Evolutionary conservation across 495 filamentous ascomycete genomes (phyloP), one percentile per base, ranked within the genome.

Genomic region (Penicillium cosmopolitanum): DNA sequence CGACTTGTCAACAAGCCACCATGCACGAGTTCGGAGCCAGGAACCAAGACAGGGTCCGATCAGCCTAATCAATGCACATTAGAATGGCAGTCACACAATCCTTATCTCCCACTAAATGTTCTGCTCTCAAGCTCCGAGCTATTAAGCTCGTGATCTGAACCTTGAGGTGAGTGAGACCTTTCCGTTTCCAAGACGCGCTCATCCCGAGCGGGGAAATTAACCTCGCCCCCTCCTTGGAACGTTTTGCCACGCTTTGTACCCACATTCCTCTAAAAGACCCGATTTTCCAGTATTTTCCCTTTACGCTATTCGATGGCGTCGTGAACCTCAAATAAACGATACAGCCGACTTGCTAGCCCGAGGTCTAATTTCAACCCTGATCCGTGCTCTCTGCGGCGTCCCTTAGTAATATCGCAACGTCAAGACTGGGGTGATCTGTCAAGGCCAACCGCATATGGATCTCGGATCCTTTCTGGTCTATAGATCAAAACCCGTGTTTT

Each of bases 21-120:
- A 33, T 51, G 55, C 46, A 48, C 21, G 46, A n/a, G 19, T 19
- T 48, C 46, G 21, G 46, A 48, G 46, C 3, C 46, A 48, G 46
- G 46, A 48, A 48, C 46, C 46, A 48, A 48, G 46, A 48, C 10
- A 48, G n/a, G 46, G 23, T 0, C 46, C 46, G 46, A 48, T 48
- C 46, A 28, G 9, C 43, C 7, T 21, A 46, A 12, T 46, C 15
- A 46, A 19, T 12, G 16, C 16, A 40, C 15, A n/a, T 5, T 40
- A 0, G 12, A 11, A 40, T 40, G 12, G 11, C 12, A 40, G 28
- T 31, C 15, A 40, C 15, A 12, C 36, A 9, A 12, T 13, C 12
- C 36, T 13, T 40, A n/a, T 40, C 42, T 19, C n/a, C 16, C 42
- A 19, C 12, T 44, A 19, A 4, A 23, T 23, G 15, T 16, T 44